A percentile compares a stretch with the other conserved stretches of the same genome.
Conservation (phyloP, 768 basidiomycete species). For the Rhodotorula paludigena region DNA sequence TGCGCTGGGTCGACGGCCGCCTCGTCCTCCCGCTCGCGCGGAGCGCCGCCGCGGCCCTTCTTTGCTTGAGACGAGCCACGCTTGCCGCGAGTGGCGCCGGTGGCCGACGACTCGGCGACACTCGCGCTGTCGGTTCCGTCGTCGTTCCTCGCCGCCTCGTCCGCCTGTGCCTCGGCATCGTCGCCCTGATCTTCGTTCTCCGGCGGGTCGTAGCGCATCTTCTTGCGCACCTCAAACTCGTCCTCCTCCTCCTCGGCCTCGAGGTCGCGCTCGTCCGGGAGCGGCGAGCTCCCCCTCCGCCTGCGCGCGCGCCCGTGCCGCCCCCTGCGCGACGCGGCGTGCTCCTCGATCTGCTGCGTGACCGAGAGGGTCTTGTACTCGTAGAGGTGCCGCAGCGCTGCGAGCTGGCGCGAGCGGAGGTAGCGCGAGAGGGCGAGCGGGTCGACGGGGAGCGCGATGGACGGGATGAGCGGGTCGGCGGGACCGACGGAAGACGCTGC, state of each 20-base stretch:
- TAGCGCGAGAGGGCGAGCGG: slow-evolving; percentile 17
- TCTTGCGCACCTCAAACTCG: slow-evolving; percentile 23
- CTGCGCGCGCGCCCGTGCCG: slow-evolving; percentile 8
- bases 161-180: not conserved
- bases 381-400: slow-evolving; percentile 27
- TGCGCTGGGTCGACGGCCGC: slow-evolving; percentile 22
- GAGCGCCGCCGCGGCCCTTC: too few relatives aligned
- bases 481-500: too few relatives aligned
- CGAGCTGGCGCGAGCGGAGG: slow-evolving; percentile 27
- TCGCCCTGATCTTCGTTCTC: not conserved
- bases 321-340: slow-evolving; percentile 12
- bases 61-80: too few relatives aligned
- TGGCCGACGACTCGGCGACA: not conserved
- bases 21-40: not conserved
- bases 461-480: not conserved
- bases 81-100: too few relatives aligned
- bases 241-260: slow-evolving; percentile 18
- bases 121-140: not conserved
- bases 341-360: slow-evolving; percentile 20
- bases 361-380: slow-evolving; percentile 23
- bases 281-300: slow-evolving; percentile 22
- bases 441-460: slow-evolving; percentile 13
- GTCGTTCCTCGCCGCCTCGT: not conserved
- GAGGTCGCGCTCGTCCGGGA: slow-evolving; percentile 1
- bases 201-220: slow-evolving; percentile 24